These are phyloP conservation scores for Macrophomina tecta DNA, from an alignment of 2,329 filamentous ascomycete species.

Conservation along the genomic window DNA sequence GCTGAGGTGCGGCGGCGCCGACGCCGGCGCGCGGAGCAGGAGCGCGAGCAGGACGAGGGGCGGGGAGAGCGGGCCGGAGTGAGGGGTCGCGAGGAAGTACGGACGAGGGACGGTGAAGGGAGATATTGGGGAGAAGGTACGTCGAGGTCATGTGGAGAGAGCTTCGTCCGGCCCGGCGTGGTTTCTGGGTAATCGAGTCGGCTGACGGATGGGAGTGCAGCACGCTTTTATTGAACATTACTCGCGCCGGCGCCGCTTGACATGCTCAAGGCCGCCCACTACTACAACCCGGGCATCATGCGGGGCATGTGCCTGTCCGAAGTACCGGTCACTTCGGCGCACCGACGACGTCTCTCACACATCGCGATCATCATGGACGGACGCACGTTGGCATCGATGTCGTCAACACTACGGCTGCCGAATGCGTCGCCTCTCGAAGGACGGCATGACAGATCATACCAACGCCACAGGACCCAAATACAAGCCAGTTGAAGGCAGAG, in stretches of 20 bases:
- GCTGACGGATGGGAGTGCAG: not conserved
- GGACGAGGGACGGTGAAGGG: no score
- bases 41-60: slow-evolving; percentile 2
- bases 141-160: not conserved
- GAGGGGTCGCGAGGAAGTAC: not conserved
- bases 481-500: not conserved
- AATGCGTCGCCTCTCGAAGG: not conserved
- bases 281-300: not conserved
- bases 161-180: no score
- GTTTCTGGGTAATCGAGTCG: not conserved
- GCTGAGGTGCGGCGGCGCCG: slow-evolving; percentile 3
- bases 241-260: no score
- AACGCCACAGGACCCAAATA: not conserved
- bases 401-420: not conserved
- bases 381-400: not conserved
- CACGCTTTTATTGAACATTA: no score
- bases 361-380: not conserved
- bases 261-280: no score
- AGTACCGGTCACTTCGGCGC: not conserved
- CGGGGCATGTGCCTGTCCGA: slow-evolving; percentile 4
- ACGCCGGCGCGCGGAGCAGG: not conserved
- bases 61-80: not conserved
- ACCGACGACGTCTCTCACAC: not conserved
- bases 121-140: not conserved
- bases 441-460: not conserved